A percentile compares a stretch with the other conserved stretches of the same genome.
phyloP scores from a whole-genome alignment of 768 basidiomycete genomes.

The Lyophyllum atratum region DNA sequence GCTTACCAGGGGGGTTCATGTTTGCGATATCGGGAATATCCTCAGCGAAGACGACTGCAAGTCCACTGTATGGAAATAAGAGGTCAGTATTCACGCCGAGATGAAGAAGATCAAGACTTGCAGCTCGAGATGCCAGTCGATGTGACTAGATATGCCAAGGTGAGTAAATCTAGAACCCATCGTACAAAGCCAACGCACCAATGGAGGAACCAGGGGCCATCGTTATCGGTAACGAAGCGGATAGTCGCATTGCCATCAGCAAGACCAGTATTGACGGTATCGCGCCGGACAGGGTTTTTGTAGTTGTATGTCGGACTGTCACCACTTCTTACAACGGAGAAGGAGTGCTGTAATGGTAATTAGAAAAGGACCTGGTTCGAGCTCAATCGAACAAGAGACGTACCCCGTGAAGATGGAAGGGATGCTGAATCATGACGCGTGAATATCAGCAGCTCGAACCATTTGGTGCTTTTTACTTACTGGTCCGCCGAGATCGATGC shows the following conservation, averaged over 20 bases:
- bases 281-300: constrained; percentile 32
- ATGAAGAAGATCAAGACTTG: constrained; percentile 17
- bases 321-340: constrained; percentile 43
- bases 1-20: constrained; percentile 24
- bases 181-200: constrained; percentile 36
- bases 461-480: constrained; percentile 22
- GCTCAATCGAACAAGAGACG: constrained; percentile 12
- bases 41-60: constrained; percentile 37
- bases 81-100: not conserved
- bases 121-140: constrained; percentile 40
- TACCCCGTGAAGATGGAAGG: constrained; percentile 52
- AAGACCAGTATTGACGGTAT: constrained; percentile 31
- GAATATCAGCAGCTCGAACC: not conserved
- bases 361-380: not conserved
- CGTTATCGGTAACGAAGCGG: constrained; percentile 61
- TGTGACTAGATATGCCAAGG: constrained; percentile 20
- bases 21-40: constrained; percentile 22
- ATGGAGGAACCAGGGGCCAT: constrained; percentile 41
- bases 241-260: constrained; percentile 40
- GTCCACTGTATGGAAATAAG: constrained; percentile 9
- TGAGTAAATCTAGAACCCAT: not conserved
- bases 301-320: constrained; percentile 40
- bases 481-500: constrained; percentile 28
- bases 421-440: constrained; percentile 30
- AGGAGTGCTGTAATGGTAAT: constrained; percentile 34